phyloP scores from a whole-genome alignment of 2,329 filamentous ascomycete species.

The Sarocladium brachiariae region DNA sequence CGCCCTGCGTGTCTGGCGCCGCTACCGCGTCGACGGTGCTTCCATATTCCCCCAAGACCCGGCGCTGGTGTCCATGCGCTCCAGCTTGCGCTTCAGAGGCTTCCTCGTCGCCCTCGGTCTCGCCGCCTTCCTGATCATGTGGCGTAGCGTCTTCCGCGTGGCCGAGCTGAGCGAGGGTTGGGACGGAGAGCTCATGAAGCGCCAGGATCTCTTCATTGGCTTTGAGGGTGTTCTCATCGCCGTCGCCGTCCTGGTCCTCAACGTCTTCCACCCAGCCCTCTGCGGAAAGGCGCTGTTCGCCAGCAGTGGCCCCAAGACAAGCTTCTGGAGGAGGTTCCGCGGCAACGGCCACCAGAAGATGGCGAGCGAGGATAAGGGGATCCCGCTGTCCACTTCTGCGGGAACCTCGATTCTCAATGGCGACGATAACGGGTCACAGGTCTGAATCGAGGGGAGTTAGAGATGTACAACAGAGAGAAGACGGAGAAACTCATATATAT shows the following conservation, averaged over 20 bases:
- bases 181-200: constrained; percentile 48
- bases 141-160: constrained; percentile 58
- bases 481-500: no score
- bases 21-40: constrained; percentile 26
- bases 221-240: constrained; percentile 50
- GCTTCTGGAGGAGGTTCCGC: constrained; percentile 21
- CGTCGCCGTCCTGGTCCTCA: constrained; percentile 37
- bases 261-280: constrained; percentile 22
- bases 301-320: constrained; percentile 19
- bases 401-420: neutral
- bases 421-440: neutral
- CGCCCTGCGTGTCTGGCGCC: constrained; percentile 31
- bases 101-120: constrained; percentile 50
- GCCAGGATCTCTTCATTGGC: constrained; percentile 49
- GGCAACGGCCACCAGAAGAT: constrained; percentile 2
- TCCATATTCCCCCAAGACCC: constrained; percentile 32
- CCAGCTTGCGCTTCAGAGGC: constrained; percentile 38
- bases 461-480: neutral
- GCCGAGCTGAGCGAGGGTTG: constrained; percentile 61
- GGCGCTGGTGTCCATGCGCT: constrained; percentile 18
- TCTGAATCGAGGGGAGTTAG: neutral
- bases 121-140: constrained; percentile 57
- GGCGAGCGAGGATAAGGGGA: neutral
- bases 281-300: constrained; percentile 19
- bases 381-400: neutral